These are phyloP conservation scores for Epichloe bromicola DNA, from an alignment of 2,329 filamentous ascomycete species.

Conservation along the genomic window DNA sequence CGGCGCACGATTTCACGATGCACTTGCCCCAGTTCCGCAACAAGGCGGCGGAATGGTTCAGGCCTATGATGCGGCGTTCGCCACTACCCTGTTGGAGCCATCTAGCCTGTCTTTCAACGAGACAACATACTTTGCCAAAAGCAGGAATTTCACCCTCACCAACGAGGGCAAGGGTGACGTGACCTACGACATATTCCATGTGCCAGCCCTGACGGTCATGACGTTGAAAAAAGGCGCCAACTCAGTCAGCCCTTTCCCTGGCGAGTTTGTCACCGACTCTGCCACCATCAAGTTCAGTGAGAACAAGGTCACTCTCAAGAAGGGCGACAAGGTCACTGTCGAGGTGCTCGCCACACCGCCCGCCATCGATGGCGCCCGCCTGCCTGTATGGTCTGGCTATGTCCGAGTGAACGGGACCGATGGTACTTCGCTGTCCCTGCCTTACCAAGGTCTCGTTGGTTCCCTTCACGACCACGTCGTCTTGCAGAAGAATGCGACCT, in stretches of 20 bases:
- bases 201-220: constrained; percentile 36
- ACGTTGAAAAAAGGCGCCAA: constrained; percentile 21
- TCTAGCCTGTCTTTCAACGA: constrained; percentile 47
- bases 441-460: constrained; percentile 24
- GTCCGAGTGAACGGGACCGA: constrained; percentile 25
- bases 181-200: constrained; percentile 36
- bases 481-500: not conserved
- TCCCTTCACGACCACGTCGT: constrained; percentile 8
- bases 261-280: constrained; percentile 23
- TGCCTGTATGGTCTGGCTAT: constrained; percentile 31
- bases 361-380: constrained; percentile 19
- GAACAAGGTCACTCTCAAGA: not conserved
- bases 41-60: constrained; percentile 34
- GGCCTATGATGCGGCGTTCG: constrained; percentile 40
- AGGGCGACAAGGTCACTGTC: not conserved
- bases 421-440: constrained; percentile 20
- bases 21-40: constrained; percentile 39
- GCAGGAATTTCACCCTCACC: constrained; percentile 35
- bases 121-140: constrained; percentile 19
- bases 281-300: constrained; percentile 14
- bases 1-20: constrained; percentile 14
- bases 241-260: constrained; percentile 26
- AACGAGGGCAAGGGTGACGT: constrained; percentile 35
- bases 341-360: constrained; percentile 19
- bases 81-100: constrained; percentile 35